These are phyloP conservation scores for Persicaria tinctoria DNA, from an alignment of 148 eudicot genomes.

Conservation along the genomic window DNA sequence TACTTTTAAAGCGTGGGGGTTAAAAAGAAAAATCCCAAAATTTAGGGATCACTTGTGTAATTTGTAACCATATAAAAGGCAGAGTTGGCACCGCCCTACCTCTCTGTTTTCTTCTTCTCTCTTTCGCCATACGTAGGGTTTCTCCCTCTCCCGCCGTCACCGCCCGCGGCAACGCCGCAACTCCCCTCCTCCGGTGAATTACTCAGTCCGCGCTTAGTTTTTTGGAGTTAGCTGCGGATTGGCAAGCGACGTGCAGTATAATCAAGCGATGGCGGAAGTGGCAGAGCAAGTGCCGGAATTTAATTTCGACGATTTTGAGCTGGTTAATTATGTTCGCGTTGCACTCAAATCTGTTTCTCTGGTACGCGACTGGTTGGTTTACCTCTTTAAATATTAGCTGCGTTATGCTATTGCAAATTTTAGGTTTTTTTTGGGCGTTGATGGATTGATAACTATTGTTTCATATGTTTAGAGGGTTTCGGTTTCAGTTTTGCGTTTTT, in stretches of 20 bases:
- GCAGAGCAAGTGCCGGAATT: slow-evolving; percentile 28
- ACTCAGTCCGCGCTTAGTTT: neutral
- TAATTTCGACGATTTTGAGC: slow-evolving; percentile 33
- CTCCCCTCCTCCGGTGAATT: neutral
- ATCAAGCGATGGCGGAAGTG: slow-evolving; percentile 17
- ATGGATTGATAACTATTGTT: neutral
- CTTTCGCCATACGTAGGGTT: neutral
- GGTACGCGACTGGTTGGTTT: slow-evolving; percentile 22
- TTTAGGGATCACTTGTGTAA: too few species aligned
- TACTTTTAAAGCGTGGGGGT: too few species aligned
- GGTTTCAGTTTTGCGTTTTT: neutral
- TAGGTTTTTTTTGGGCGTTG: neutral
- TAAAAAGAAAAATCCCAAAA: too few species aligned
- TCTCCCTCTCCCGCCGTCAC: slow-evolving; percentile 2
- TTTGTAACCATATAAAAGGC: too few species aligned
- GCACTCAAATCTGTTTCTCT: slow-evolving; percentile 38
- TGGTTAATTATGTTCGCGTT: slow-evolving; percentile 32
- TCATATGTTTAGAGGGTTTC: neutral
- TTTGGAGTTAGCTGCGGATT: slow-evolving; percentile 32
- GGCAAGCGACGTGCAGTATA: slow-evolving; percentile 8
- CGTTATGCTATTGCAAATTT: neutral
- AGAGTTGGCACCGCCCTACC: neutral
- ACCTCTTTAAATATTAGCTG: neutral
- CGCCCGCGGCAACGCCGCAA: neutral
- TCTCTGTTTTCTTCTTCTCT: neutral